Evolutionary conservation across 2,329 filamentous ascomycete genomes (phyloP).

Genomic region (Harringtonia lauricola): DNA sequence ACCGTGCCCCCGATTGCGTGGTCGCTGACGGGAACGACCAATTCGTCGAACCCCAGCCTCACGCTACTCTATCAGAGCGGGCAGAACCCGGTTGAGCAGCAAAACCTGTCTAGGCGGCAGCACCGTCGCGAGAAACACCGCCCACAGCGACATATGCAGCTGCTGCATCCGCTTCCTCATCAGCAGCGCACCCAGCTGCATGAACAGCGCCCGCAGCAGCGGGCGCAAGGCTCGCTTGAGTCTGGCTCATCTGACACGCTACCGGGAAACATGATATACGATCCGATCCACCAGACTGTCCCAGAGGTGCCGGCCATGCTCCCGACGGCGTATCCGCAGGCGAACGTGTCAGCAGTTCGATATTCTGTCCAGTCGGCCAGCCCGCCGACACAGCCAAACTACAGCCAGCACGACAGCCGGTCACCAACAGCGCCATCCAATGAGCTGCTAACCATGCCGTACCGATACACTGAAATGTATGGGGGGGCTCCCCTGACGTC

Average conservation of each 20-base stretch:
- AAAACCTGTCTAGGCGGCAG: slow-evolving; percentile 1
- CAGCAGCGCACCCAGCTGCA: slow-evolving; percentile 8
- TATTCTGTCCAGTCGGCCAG: slow-evolving; percentile 26
- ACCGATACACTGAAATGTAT: too few relatives aligned
- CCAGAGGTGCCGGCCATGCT: slow-evolving; percentile 37
- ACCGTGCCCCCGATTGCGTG: slow-evolving; percentile 57
- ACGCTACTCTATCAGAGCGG: slow-evolving; percentile 51
- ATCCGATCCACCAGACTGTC: slow-evolving; percentile 45
- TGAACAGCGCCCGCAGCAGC: slow-evolving; percentile 4
- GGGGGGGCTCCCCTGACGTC: too few relatives aligned
- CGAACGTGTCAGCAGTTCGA: slow-evolving; percentile 34
- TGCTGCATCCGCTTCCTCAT: neutral
- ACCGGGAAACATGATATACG: slow-evolving; percentile 48
- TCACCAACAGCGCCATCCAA: neutral
- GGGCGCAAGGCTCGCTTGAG: slow-evolving; percentile 13
- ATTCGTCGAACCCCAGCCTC: slow-evolving; percentile 73
- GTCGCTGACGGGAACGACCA: slow-evolving; percentile 79
- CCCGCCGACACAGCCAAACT: slow-evolving; percentile 7
- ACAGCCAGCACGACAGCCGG: neutral
- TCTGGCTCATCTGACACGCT: slow-evolving; percentile 32
- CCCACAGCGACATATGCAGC: neutral
- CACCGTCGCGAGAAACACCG: neutral
- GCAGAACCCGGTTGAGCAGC: neutral
- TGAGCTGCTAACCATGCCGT: too few relatives aligned
- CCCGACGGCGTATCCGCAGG: slow-evolving; percentile 36